These are phyloP conservation scores for Akanthomyces dipterigenus DNA, from an alignment of 2,329 filamentous ascomycete species.

Conservation along the genomic window DNA sequence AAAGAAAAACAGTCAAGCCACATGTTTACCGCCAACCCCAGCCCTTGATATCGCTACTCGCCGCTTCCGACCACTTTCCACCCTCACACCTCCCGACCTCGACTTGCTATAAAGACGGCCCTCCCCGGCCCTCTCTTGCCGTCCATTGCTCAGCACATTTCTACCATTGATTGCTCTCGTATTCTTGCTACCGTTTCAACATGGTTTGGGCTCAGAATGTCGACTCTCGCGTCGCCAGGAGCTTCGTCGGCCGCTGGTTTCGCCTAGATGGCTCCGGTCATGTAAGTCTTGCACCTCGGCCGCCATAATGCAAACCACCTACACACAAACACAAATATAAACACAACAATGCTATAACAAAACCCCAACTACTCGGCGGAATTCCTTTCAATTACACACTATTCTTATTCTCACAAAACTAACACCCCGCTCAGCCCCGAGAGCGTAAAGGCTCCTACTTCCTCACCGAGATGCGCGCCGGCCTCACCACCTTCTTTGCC, in stretches of 20 bases:
- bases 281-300: constrained; percentile 45
- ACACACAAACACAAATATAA: not conserved
- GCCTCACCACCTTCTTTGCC: constrained; percentile 72
- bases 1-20: not conserved
- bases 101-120: not conserved
- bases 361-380: not conserved
- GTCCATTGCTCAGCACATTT: not conserved
- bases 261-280: constrained; percentile 75
- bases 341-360: not conserved
- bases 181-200: not conserved
- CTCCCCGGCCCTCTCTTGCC: not conserved
- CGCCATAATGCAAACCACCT: not conserved
- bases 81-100: not conserved
- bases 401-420: not conserved
- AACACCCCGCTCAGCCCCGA: constrained; percentile 40
- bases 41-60: not conserved
- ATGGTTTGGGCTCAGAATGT: constrained; percentile 45
- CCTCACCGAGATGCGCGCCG: constrained; percentile 77
- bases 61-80: not conserved
- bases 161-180: not conserved
- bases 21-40: not conserved
- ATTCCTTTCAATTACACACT: not conserved
- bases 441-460: constrained; percentile 71
- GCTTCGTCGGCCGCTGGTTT: constrained; percentile 66
- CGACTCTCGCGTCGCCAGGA: constrained; percentile 55